These are phyloP conservation scores for Nyctanthes arbortristis DNA, from an alignment of 257 asterid species.

Conservation along the genomic window DNA sequence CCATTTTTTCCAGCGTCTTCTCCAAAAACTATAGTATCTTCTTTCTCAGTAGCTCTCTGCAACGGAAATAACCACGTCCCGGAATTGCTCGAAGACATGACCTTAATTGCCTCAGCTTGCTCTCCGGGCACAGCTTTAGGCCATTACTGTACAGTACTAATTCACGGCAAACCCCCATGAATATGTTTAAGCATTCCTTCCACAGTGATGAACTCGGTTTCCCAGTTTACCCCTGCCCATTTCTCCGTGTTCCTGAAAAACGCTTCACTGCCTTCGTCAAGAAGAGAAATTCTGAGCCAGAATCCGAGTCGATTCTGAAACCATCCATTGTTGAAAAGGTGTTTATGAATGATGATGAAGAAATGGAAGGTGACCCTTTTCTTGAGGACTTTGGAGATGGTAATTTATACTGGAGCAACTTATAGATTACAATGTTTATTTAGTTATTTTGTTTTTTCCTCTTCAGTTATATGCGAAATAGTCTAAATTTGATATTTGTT, in stretches of 20 bases:
- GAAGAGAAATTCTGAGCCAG: constrained; percentile 43
- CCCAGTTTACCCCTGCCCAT: constrained; percentile 32
- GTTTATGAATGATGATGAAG: constrained; percentile 33
- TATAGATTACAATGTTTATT: not conserved
- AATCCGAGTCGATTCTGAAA: constrained; percentile 50
- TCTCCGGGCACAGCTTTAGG: constrained; percentile 7
- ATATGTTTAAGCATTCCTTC: constrained; percentile 6
- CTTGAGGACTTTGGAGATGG: constrained; percentile 54
- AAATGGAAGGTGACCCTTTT: constrained; percentile 35
- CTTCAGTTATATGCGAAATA: not conserved
- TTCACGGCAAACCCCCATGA: constrained; percentile 25
- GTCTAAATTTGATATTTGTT: not conserved
- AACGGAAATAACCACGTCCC: not conserved
- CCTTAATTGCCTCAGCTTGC: constrained; percentile 25
- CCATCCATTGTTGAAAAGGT: constrained; percentile 53
- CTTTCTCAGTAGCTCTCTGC: not conserved
- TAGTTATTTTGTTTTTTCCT: not conserved
- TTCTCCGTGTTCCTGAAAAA: constrained; percentile 15
- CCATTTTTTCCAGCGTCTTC: not conserved
- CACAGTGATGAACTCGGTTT: too few relatives aligned
- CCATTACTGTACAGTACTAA: constrained; percentile 11
- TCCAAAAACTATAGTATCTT: not conserved
- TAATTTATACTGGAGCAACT: constrained; percentile 16
- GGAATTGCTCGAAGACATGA: constrained; percentile 22
- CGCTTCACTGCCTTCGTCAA: constrained; percentile 36